Conservation (phyloP, 495 filamentous ascomycete genomes). For the Oleoguttula mirabilis region DNA sequence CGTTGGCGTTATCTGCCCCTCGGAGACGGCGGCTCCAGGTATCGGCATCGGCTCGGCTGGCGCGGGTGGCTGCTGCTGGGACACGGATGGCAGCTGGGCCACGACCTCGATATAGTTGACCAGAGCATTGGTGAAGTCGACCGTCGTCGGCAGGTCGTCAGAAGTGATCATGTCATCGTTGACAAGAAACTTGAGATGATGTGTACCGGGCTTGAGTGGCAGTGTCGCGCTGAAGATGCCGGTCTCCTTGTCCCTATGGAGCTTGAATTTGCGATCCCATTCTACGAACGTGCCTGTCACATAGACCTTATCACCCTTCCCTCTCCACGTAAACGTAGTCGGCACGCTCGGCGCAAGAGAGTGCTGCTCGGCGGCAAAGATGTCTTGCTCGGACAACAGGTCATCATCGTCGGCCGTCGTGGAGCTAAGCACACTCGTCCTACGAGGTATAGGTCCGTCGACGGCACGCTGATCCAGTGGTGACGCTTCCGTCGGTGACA, state of each 20-base stretch:
- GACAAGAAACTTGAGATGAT: slow-evolving; percentile 92
- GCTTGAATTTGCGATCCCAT: slow-evolving; percentile 82
- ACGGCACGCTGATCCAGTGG: slow-evolving; percentile 40
- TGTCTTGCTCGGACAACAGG: slow-evolving; percentile 54
- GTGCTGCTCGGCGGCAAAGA: slow-evolving; percentile 40
- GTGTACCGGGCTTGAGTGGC: slow-evolving; percentile 78
- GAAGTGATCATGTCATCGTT: slow-evolving; percentile 86
- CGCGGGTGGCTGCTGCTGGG: slow-evolving; percentile 4
- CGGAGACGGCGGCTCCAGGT: slow-evolving; percentile 8
- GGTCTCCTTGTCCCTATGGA: slow-evolving; percentile 47
- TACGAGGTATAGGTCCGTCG: slow-evolving; percentile 42
- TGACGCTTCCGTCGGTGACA: slow-evolving; percentile 48
- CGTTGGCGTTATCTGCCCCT: neutral
- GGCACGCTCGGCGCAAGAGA: slow-evolving; percentile 56
- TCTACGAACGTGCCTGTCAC: slow-evolving; percentile 93
- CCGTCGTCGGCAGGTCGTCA: slow-evolving; percentile 76
- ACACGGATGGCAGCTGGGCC: neutral
- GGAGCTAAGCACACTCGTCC: slow-evolving; percentile 51
- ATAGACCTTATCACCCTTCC: slow-evolving; percentile 67
- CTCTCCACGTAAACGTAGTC: slow-evolving; percentile 70
- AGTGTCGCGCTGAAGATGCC: slow-evolving; percentile 55
- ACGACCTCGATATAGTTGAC: slow-evolving; percentile 92
- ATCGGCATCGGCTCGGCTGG: slow-evolving; percentile 15
- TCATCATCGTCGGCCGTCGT: slow-evolving; percentile 72
- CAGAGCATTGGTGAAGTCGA: slow-evolving; percentile 90